phyloP scores from a whole-genome alignment of 208 protist species.

The Vickermania ingenoplastis region DNA sequence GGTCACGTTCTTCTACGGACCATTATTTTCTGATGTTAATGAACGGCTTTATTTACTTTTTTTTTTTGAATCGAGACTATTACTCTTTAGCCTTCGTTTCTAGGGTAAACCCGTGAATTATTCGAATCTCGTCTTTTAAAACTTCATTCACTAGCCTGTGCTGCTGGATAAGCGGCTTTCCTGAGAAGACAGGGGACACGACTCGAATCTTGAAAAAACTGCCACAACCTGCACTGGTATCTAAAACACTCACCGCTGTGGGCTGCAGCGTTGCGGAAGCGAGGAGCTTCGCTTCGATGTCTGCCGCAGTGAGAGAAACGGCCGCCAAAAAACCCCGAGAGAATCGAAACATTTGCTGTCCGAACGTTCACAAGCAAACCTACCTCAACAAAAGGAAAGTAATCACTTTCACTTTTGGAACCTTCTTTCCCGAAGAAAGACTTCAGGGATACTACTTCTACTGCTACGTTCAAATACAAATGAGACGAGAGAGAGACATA shows the following conservation, averaged over 20 bases:
- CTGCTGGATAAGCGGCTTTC: conserved; percentile 72
- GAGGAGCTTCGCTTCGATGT: conserved; percentile 70
- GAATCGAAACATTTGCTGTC: neutral
- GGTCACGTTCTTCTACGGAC: no score
- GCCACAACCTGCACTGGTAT: conserved; percentile 73
- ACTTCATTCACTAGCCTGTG: conserved; percentile 77
- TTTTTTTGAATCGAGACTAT: no score
- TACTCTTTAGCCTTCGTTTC: no score
- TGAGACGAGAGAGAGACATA: no score
- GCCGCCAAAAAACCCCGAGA: neutral
- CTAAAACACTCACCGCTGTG: conserved; percentile 41
- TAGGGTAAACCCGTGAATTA: conserved; percentile 83
- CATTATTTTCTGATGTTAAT: no score
- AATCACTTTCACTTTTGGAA: no score
- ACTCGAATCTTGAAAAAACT: conserved; percentile 81
- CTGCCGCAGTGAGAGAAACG: conserved; percentile 6
- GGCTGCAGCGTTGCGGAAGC: conserved; percentile 41
- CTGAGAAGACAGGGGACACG: conserved; percentile 56
- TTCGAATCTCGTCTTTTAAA: conserved; percentile 70
- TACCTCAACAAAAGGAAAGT: no score
- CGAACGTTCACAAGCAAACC: no score
- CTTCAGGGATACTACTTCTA: no score
- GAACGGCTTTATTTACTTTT: no score
- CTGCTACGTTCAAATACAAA: no score
- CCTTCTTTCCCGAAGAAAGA: no score